Conservation (phyloP, 148 eudicot species). For the Vaccinium macrocarpon region DNA sequence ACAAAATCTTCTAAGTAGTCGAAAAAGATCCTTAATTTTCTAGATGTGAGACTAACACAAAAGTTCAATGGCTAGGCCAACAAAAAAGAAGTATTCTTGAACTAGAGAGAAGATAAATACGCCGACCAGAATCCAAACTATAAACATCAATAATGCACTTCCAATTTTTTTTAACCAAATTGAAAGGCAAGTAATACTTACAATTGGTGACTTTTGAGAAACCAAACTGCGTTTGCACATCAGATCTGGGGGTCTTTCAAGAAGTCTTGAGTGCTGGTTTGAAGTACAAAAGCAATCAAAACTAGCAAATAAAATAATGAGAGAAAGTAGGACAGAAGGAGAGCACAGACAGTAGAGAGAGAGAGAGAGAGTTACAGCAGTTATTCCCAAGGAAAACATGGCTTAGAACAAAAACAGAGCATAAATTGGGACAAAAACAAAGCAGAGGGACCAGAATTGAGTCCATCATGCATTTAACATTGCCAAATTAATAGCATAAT, state of each 20-base stretch:
- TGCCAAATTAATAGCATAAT: not conserved
- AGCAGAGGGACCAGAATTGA: not conserved
- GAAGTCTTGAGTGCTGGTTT: conserved; percentile 70
- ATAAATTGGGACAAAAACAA: not conserved
- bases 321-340: not conserved
- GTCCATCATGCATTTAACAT: not conserved
- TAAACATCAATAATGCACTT: not conserved
- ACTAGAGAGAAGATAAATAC: not conserved
- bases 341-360: not conserved
- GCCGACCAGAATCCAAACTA: not conserved
- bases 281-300: not conserved
- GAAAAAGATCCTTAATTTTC: conserved; percentile 1
- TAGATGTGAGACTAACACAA: conserved; percentile 4
- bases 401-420: not conserved
- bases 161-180: not conserved
- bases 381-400: not conserved
- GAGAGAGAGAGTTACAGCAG: not conserved
- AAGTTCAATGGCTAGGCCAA: not conserved
- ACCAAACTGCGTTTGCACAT: conserved; percentile 63
- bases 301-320: conserved; percentile 2
- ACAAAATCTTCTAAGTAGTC: not conserved
- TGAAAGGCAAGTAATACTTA: conserved; percentile 36
- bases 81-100: not conserved
- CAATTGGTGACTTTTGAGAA: conserved; percentile 60
- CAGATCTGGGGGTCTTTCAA: conserved; percentile 75